Base-by-base conservation (phyloP, 225 moss, liverwort and hornwort species). In the Pseudoscleropodium purum region DNA sequence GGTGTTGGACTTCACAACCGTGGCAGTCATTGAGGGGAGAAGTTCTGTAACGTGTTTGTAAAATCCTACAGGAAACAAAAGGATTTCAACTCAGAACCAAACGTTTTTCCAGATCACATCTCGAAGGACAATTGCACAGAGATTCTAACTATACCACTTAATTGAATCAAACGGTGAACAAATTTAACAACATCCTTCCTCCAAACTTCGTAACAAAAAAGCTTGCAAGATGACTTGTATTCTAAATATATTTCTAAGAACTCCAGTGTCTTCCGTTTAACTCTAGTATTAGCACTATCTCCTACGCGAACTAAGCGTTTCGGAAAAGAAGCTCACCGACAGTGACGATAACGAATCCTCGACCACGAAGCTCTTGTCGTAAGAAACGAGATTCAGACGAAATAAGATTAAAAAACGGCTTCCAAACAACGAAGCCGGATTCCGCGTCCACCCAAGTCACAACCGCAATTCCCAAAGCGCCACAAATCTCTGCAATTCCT, bases 1-100 rank as follows among this genome's bases (percentile, higher is more conserved):
- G 80, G 79, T 85, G 30, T 91, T 94, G 51, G 90, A 68, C 91
- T 94, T 94, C 89, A 92, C 93, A 69, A 91, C 52, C 84, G 93
- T 91, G 90, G 91, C 59, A 59, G 59, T 89, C 94, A 93, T 94
- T 67, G 90, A 91, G 60, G 60, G 23, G 24, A 45, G 60, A 47
- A 39, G 39, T 20, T 81, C 18, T 49, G 54, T 45, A 10, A 10
- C 27, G 51, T 60, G 29, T 66, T 45, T 18, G 31, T 25, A 62
- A 56, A 47, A 37, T 70, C 85, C 92, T 92, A 60, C 86, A 78
- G 36, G 10, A 61, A 36, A 84, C 29, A 17, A n/a, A 45, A 54
- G 23, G 47, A 52, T 33, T 7, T 7, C 59, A 64, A 66, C 11
- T 92, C 75, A 92, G 82, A 19, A 30, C 65, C 56, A 47, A 75